These are phyloP conservation scores for Puccinia triticina DNA, from an alignment of 1,284 basidiomycete genomes.

Conservation along the genomic window DNA sequence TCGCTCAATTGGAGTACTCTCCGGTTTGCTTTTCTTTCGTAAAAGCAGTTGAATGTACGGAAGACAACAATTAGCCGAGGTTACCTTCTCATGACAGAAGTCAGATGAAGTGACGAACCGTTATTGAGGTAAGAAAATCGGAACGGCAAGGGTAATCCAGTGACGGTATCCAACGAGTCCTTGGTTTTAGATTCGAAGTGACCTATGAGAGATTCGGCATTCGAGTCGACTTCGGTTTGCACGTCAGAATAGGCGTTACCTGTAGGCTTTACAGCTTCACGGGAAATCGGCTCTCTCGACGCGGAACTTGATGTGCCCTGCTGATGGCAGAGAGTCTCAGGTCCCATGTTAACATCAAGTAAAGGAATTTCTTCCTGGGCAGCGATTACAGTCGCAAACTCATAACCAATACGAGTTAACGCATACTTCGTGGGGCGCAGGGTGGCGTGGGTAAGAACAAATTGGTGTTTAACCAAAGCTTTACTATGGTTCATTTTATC, in stretches of 20 bases:
- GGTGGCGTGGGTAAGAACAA: slow-evolving; percentile 38
- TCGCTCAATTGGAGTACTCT: slow-evolving; percentile 14
- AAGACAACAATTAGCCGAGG: background rate
- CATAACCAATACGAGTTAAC: slow-evolving; percentile 31
- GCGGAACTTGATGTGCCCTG: background rate
- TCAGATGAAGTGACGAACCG: slow-evolving; percentile 9
- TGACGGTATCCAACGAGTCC: background rate
- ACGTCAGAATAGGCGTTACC: background rate
- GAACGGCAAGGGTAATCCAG: slow-evolving; percentile 3
- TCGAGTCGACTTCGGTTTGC: background rate
- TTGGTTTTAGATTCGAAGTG: background rate
- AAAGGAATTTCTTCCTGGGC: slow-evolving; percentile 26
- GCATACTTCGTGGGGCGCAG: slow-evolving; percentile 43
- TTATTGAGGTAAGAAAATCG: slow-evolving; percentile 10
- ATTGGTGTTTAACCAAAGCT: slow-evolving; percentile 29
- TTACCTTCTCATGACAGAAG: background rate
- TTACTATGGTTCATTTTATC: background rate
- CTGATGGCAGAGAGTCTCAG: background rate
- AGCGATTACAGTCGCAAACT: slow-evolving; percentile 30
- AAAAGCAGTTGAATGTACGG: background rate
- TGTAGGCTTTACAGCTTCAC: background rate
- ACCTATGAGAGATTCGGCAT: background rate
- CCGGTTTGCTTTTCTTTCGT: slow-evolving; percentile 13
- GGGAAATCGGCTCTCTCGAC: background rate
- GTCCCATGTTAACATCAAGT: background rate